Percentiles rank a stretch among this genome's conserved stretches.
phyloP scores from a whole-genome alignment of 768 basidiomycete species.

The Crassisporium funariophilum region DNA sequence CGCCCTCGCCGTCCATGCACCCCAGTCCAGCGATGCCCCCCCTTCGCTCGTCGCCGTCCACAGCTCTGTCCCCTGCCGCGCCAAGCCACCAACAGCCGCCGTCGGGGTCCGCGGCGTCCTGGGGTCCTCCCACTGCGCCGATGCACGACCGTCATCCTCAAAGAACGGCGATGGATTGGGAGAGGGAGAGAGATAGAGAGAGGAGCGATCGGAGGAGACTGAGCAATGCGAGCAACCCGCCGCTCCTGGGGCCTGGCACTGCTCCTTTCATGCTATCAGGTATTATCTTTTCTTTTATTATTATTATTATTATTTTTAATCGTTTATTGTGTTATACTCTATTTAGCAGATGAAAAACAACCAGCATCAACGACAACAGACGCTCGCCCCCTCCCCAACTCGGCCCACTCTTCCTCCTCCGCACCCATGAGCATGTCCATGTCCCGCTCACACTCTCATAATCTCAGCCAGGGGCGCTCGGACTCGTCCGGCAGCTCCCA shows the following conservation, averaged over 20 bases:
- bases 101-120: not conserved
- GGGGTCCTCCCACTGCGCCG: not conserved
- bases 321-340: not conserved
- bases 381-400: not conserved
- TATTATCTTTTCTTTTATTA: constrained; percentile 5
- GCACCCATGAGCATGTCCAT: not conserved
- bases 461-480: constrained; percentile 3
- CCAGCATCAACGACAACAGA: too few species aligned
- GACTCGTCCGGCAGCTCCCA: constrained; percentile 4
- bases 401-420: not conserved
- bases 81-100: not conserved
- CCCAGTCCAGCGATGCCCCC: constrained; percentile 9
- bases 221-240: constrained; percentile 9
- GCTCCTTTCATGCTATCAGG: constrained; percentile 14
- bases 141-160: constrained; percentile 4
- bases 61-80: constrained; percentile 5
- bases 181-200: constrained; percentile 7
- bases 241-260: constrained; percentile 20
- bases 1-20: constrained; percentile 1
- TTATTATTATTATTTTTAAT: not conserved
- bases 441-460: not conserved
- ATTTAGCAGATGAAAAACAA: not conserved
- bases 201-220: constrained; percentile 3
- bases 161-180: not conserved
- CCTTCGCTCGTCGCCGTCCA: constrained; percentile 9